Conservation (phyloP, 352 stramenopile genomes). For the Halophytophthora batemanensis region DNA sequence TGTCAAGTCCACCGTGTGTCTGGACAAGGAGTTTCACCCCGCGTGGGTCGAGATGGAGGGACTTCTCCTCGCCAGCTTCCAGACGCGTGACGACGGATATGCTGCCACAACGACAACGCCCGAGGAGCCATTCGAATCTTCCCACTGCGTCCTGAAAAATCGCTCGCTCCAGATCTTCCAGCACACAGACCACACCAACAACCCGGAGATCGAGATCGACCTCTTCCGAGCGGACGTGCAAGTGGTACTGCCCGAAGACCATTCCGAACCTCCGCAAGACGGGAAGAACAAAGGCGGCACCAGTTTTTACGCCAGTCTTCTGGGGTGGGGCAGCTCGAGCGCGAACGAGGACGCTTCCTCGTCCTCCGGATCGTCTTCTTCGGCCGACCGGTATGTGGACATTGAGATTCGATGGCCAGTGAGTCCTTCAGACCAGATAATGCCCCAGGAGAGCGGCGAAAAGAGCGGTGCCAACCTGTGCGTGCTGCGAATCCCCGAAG, state of each 20-base stretch:
- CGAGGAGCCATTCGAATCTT: constrained; percentile 30
- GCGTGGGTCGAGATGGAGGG: constrained; percentile 28
- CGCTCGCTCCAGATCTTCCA: constrained; percentile 37
- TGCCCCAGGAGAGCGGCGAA: not conserved
- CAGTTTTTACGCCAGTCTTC: constrained; percentile 22
- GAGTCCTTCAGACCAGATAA: constrained; percentile 4
- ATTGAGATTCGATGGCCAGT: constrained; percentile 29
- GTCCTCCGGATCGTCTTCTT: not conserved
- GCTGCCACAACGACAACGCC: not conserved
- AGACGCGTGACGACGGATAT: constrained; percentile 5
- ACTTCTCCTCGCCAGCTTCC: constrained; percentile 27
- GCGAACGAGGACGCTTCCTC: constrained; percentile 11
- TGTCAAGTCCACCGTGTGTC: constrained; percentile 12
- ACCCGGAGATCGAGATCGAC: constrained; percentile 36
- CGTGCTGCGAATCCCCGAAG: constrained; percentile 46
- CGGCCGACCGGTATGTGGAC: constrained; percentile 24
- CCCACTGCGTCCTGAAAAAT: constrained; percentile 30
- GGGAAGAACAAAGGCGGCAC: constrained; percentile 2
- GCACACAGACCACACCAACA: constrained; percentile 4
- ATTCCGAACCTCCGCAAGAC: constrained; percentile 2
- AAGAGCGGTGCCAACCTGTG: constrained; percentile 10
- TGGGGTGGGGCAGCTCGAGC: constrained; percentile 11
- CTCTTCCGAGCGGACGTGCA: constrained; percentile 31
- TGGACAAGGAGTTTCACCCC: constrained; percentile 28
- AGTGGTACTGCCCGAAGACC: constrained; percentile 31